Evolutionary conservation across 108 stramenopile genomes (phyloP), one percentile per base, ranked within the genome.

Genomic region (Nitzschia sp.): DNA sequence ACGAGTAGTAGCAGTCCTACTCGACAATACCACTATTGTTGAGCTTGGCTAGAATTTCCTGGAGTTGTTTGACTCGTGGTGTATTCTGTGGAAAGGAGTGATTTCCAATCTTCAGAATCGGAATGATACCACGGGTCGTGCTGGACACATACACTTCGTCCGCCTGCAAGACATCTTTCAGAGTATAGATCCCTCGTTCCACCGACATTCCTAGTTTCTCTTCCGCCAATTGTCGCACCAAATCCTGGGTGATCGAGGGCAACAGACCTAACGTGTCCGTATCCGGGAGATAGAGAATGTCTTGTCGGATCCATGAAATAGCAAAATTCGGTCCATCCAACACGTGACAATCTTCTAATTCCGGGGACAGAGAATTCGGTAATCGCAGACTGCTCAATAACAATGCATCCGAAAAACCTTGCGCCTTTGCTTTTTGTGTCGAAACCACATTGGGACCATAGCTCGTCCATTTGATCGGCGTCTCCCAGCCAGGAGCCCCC

Each of bases 281-380:
- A 19, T 31, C 21, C 11, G 63, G 63, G 9, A 65, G 6, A 52
- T 65, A 65, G 19, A 52, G 27, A n/a, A 22, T 65, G 16, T 8
- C 6, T 25, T n/a, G 15, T 50, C 35, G 25, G 8, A 65, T 31
- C 45, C 45, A 65, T 3, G 47, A 13, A 36, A 65, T n/a, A 21
- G 63, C 63, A 52, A 65, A 65, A 36, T 52, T 65, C 4, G 63
- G 63, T 17, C 63, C 63, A 50, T 65, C 63, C 26, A 65, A 33
- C 26, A 65, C 47, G 27, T 50, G 46, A 65, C 29, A 65, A 3
- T 52, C 35, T 41, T 61, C 36, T 11, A 61, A 23, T 8, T 33
- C n/a, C 6, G 63, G 26, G 5, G 23, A 28, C 55, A 26, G 30
- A 11, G 55, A 31, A 29, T 56, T 56, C n/a, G 55, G 8, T 11